Conservation (phyloP, 1,139 yeast species). For the Geotrichum fermentans region DNA sequence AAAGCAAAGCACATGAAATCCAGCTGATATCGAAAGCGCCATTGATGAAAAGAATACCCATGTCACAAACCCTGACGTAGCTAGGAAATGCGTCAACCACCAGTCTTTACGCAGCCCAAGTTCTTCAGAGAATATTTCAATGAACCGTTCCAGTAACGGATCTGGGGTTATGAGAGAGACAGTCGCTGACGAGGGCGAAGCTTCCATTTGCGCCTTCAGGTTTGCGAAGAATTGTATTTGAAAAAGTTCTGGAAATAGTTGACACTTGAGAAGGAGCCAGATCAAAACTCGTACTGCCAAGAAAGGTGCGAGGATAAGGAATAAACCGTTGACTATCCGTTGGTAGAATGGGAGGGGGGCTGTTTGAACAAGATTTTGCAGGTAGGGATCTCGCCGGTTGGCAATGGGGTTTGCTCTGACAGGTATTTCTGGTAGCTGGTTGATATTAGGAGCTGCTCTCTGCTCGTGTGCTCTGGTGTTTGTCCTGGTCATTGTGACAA, state of each 20-base stretch:
- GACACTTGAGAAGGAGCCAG: neutral
- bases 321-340: neutral
- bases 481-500: too few species aligned
- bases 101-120: neutral
- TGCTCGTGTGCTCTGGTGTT: too few species aligned
- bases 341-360: neutral
- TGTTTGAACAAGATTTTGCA: too few species aligned
- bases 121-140: neutral
- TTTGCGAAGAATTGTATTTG: neutral
- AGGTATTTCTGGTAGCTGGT: too few species aligned
- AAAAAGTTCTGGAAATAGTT: neutral
- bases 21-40: conserved; percentile 1
- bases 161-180: neutral
- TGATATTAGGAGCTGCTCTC: too few species aligned
- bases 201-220: neutral
- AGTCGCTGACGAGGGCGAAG: neutral
- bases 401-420: too few species aligned
- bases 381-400: too few species aligned
- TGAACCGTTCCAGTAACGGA: neutral
- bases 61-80: neutral
- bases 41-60: neutral
- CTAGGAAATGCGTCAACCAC: neutral
- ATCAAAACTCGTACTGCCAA: neutral
- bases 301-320: neutral
- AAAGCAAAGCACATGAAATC: conserved; percentile 4